Evolutionary conservation across 2,329 filamentous ascomycete species (phyloP), one percentile per base, ranked within the genome.

Genomic region (Pseudogymnoascus sp.): DNA sequence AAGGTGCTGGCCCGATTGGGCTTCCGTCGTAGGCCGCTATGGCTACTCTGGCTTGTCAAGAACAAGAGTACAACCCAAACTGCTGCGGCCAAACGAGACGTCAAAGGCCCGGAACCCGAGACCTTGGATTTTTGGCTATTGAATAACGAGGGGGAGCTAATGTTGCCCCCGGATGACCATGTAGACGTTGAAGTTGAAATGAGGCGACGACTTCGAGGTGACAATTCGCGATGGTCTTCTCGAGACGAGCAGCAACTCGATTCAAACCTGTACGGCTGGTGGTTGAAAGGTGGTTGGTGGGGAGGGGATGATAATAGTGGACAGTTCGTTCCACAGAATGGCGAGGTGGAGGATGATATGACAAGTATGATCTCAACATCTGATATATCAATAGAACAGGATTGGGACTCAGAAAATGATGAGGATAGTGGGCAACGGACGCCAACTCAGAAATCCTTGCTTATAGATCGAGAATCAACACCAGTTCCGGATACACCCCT

Each of bases 141-240:
- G 3, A 78, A 77, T 7, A 78, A 80, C 38, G 78, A 84, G 46
- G 84, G 82, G 4, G 78, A 80, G 64, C 75, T 84, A 31, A 77
- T 78, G 24, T 76, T 88, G 26, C 83, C 87, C 1, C 80, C 79
- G 19, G 80, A 84, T 66, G 82, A 88, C 35, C 80, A 86, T 37
- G 84, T 91, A 28, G 93, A 98, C 70, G 86, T 97, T 1, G 93
- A 97, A 75, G 81, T 79, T 1, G 90, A 95, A 72, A 86, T 93
- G 68, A 84, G 90, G 68, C 84, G 84, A 62, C 81, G 85, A 59
- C 77, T 89, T 31, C 75, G 75, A 63, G 78, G 73, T 53, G 75
- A 73, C 62, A 73, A 71, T 70, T 73, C 68, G 31, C 68, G 73
- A 40, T 78, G 76, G 74, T 75, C 75, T 59, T 72, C 77, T 14